Conservation (phyloP, 768 basidiomycete species). For the Psilocybe sp. region DNA sequence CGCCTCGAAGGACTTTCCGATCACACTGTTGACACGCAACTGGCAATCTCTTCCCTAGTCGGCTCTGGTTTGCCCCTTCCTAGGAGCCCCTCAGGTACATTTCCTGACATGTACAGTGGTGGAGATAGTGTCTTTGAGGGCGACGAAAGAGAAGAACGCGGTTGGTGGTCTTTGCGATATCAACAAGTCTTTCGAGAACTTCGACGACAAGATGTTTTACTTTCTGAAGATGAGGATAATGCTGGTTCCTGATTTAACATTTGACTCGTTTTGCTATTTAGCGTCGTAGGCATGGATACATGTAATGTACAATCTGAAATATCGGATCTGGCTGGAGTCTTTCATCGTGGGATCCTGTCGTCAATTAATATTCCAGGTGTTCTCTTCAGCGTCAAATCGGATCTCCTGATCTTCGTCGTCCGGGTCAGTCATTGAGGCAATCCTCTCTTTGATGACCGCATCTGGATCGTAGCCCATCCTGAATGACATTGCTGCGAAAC, state of each 20-base stretch:
- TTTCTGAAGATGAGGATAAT: slow-evolving; percentile 15
- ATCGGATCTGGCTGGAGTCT: neutral
- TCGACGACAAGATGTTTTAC: slow-evolving; percentile 29
- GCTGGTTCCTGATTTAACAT: slow-evolving; percentile 1
- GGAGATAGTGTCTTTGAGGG: slow-evolving; percentile 8
- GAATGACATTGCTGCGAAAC: neutral
- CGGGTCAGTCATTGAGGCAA: slow-evolving; percentile 10
- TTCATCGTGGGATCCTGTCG: neutral
- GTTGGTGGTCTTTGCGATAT: slow-evolving; percentile 27
- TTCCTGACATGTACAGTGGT: slow-evolving; percentile 25
- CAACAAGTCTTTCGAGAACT: slow-evolving; percentile 43
- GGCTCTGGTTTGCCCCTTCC: slow-evolving; percentile 55
- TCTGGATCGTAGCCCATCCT: neutral
- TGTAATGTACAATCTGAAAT: neutral
- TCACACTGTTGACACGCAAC: slow-evolving; percentile 25
- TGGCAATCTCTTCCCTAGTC: slow-evolving; percentile 34
- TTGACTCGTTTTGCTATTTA: neutral
- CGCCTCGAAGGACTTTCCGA: slow-evolving; percentile 19
- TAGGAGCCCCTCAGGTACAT: slow-evolving; percentile 69
- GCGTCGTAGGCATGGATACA: neutral
- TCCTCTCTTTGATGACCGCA: slow-evolving; percentile 2
- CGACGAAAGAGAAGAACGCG: slow-evolving; percentile 25
- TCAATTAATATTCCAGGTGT: neutral
- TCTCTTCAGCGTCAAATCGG: slow-evolving; percentile 12
- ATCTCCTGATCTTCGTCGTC: slow-evolving; percentile 10